Percentiles rank a stretch among this genome's conserved stretches.
phyloP scores from a whole-genome alignment of 1,284 basidiomycete genomes.

The Xerocomus minutiporus region DNA sequence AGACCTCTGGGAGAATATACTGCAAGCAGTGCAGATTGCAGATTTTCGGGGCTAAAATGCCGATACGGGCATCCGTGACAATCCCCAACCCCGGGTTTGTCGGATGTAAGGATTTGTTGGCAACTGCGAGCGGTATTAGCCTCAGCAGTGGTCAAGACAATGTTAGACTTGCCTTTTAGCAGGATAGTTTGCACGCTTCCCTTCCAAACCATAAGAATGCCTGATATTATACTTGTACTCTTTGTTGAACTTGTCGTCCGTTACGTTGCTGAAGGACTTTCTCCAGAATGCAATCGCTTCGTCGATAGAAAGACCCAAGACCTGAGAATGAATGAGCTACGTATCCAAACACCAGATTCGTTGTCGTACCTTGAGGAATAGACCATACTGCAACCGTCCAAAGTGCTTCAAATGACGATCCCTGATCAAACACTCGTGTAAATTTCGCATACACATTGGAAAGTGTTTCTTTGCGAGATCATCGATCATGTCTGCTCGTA shows the following conservation, averaged over 20 bases:
- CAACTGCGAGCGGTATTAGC: constrained; percentile 56
- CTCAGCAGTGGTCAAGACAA: not conserved
- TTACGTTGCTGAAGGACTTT: constrained; percentile 74
- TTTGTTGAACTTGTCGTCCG: constrained; percentile 97
- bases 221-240: constrained; percentile 98
- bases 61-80: constrained; percentile 94
- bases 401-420: constrained; percentile 92
- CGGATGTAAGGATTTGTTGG: constrained; percentile 79
- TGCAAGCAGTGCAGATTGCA: constrained; percentile 73
- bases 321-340: constrained; percentile 43
- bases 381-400: constrained; percentile 85
- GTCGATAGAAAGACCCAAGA: constrained; percentile 89
- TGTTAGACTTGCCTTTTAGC: constrained; percentile 69
- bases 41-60: constrained; percentile 83
- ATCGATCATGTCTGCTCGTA: constrained; percentile 94
- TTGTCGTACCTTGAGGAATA: constrained; percentile 84
- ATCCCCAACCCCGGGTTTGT: constrained; percentile 71
- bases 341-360: not conserved
- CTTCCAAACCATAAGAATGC: constrained; percentile 93
- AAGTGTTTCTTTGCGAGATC: constrained; percentile 85
- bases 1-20: constrained; percentile 69
- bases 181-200: constrained; percentile 90
- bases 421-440: constrained; percentile 75
- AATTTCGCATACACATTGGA: constrained; percentile 92
- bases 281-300: constrained; percentile 96